phyloP scores from a whole-genome alignment of 2,329 filamentous ascomycete species.

The Scytalidium sp. region DNA sequence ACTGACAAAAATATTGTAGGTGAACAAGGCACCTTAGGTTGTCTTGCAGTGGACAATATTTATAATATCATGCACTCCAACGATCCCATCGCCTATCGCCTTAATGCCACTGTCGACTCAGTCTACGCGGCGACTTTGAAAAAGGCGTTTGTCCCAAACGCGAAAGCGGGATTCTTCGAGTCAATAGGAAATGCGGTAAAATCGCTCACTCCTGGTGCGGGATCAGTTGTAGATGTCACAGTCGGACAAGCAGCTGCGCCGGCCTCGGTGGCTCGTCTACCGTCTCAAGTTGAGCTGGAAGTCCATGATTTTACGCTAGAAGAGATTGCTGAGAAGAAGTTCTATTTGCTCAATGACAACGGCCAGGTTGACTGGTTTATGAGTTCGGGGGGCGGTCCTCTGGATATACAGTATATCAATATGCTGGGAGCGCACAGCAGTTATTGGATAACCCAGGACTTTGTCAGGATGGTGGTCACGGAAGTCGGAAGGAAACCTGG shows the following conservation, averaged over 20 bases:
- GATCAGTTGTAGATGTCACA: slow-evolving; percentile 29
- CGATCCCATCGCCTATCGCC: slow-evolving; percentile 81
- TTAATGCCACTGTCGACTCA: slow-evolving; percentile 87
- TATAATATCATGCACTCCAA: slow-evolving; percentile 81
- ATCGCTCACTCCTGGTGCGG: slow-evolving; percentile 55
- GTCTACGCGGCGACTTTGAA: slow-evolving; percentile 75
- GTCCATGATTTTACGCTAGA: slow-evolving; percentile 93
- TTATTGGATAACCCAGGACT: slow-evolving; percentile 87
- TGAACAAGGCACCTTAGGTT: slow-evolving; percentile 79
- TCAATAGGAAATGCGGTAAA: slow-evolving; percentile 62
- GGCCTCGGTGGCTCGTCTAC: slow-evolving; percentile 42
- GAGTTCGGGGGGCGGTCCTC: slow-evolving; percentile 75
- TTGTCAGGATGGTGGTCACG: slow-evolving; percentile 84
- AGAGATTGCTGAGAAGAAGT: slow-evolving; percentile 86
- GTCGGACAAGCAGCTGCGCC: slow-evolving; percentile 30
- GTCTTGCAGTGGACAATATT: slow-evolving; percentile 89
- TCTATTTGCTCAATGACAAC: slow-evolving; percentile 88
- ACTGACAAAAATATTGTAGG: slow-evolving; percentile 63
- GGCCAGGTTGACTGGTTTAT: slow-evolving; percentile 93
- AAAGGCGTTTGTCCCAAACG: slow-evolving; percentile 74
- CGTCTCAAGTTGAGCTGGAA: slow-evolving; percentile 80
- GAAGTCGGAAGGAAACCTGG: slow-evolving; percentile 79
- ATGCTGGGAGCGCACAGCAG: slow-evolving; percentile 95
- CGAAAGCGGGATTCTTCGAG: slow-evolving; percentile 61
- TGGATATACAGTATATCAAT: slow-evolving; percentile 95